phyloP scores from a whole-genome alignment of 2,329 filamentous ascomycete species.

The Penicillium janthinellum region DNA sequence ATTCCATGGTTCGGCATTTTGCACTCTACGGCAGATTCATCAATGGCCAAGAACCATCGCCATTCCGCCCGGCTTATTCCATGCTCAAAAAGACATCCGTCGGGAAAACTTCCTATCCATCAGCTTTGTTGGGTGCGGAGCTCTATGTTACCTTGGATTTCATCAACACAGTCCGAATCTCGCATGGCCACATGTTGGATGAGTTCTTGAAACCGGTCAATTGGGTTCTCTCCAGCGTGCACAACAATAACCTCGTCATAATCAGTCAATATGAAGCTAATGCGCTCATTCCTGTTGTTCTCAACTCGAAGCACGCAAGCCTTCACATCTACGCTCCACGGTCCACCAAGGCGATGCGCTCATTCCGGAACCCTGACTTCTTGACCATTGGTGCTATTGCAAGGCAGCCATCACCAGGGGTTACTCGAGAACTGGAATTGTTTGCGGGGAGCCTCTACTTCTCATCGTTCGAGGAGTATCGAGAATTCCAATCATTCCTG shows the following conservation, averaged over 20 bases:
- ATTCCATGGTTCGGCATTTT: conserved; percentile 35
- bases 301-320: conserved; percentile 33
- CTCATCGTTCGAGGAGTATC: too few relatives aligned
- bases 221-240: conserved; percentile 51
- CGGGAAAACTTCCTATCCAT: background rate
- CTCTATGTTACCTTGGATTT: background rate
- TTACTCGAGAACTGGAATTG: too few relatives aligned
- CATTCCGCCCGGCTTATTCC: conserved; percentile 43
- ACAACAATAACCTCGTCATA: conserved; percentile 47
- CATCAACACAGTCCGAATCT: background rate
- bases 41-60: conserved; percentile 32
- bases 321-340: conserved; percentile 59
- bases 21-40: fast-evolving
- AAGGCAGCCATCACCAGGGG: too few relatives aligned
- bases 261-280: conserved; percentile 66
- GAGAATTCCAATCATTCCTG: too few relatives aligned
- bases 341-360: conserved; percentile 13
- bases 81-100: background rate
- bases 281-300: conserved; percentile 48
- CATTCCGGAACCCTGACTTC: too few relatives aligned
- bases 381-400: too few relatives aligned
- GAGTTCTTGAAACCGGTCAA: conserved; percentile 52
- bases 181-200: conserved; percentile 36
- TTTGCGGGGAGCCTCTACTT: too few relatives aligned
- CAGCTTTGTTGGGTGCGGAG: background rate